These are phyloP conservation scores for Neospora caninum DNA, from an alignment of 169 alveolate species.

Conservation along the genomic window DNA sequence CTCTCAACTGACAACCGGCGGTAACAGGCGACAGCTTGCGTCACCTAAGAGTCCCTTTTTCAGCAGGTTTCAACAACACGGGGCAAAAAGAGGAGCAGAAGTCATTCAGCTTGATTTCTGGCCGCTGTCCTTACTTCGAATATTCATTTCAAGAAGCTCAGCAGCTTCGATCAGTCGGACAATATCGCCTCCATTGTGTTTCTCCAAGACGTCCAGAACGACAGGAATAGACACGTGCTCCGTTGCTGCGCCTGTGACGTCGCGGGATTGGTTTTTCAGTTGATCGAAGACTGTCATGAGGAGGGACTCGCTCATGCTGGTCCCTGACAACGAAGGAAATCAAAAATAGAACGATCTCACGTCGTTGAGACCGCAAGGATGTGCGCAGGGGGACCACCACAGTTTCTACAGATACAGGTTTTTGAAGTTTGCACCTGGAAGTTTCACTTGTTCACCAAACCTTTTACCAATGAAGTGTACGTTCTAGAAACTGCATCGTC, in stretches of 20 bases:
- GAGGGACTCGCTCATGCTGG: background rate
- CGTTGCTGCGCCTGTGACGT: background rate
- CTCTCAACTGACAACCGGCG: too few relatives aligned
- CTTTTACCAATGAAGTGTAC: too few relatives aligned
- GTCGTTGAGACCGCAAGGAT: too few relatives aligned
- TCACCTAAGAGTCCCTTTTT: too few relatives aligned
- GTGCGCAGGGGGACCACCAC: background rate
- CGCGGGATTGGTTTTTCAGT: background rate
- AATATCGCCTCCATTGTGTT: background rate
- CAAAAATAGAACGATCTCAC: background rate
- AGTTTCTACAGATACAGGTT: background rate
- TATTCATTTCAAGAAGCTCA: conserved; percentile 20
- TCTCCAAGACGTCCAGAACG: background rate
- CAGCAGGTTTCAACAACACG: too few relatives aligned
- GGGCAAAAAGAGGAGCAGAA: too few relatives aligned
- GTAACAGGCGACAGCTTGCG: too few relatives aligned
- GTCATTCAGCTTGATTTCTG: too few relatives aligned
- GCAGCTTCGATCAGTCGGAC: background rate
- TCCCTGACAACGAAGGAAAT: background rate
- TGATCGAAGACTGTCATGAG: conserved; percentile 7
- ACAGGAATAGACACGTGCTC: conserved; percentile 3
- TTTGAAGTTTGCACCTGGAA: background rate
- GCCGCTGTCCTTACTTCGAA: background rate
- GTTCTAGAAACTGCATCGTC: too few relatives aligned
- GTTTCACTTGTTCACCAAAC: too few relatives aligned